A percentile compares a stretch with the other conserved stretches of the same genome.
These are phyloP conservation scores for Vitis hybrid DNA, from an alignment of 177 flowering plant genomes.

Conservation along the genomic window DNA sequence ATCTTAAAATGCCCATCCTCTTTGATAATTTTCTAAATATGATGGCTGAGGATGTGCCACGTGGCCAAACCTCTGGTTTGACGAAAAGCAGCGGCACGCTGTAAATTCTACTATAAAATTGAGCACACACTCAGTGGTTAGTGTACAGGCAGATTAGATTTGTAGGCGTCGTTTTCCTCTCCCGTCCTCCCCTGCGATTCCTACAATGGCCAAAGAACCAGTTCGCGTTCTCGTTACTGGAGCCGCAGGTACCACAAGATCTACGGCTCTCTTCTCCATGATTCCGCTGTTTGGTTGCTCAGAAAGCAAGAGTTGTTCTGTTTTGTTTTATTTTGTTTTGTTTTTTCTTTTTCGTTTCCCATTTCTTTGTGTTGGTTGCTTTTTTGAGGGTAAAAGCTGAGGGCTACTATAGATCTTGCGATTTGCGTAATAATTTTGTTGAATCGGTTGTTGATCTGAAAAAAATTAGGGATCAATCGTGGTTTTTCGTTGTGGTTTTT, in stretches of 20 bases:
- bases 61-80: too few species aligned
- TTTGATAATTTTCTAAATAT: too few species aligned
- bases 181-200: not conserved
- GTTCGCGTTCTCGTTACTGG: slow-evolving; percentile 43
- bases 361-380: slow-evolving; percentile 17
- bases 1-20: too few species aligned
- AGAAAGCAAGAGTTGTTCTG: not conserved
- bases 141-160: too few species aligned
- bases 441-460: not conserved
- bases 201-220: slow-evolving; percentile 30
- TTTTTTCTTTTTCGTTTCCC: too few species aligned
- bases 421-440: not conserved
- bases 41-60: too few species aligned
- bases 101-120: too few species aligned
- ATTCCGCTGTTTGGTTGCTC: not conserved
- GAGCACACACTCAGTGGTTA: too few species aligned
- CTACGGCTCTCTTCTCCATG: not conserved
- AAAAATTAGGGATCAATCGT: slow-evolving; percentile 29
- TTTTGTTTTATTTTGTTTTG: too few species aligned
- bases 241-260: slow-evolving; percentile 34
- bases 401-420: not conserved
- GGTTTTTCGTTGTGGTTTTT: slow-evolving; percentile 43
- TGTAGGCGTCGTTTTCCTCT: too few species aligned
- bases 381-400: slow-evolving; percentile 21
- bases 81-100: too few species aligned